A percentile compares a stretch with the other conserved stretches of the same genome.
Conservation (phyloP, 257 asterid species). For the Prunella vulgaris region DNA sequence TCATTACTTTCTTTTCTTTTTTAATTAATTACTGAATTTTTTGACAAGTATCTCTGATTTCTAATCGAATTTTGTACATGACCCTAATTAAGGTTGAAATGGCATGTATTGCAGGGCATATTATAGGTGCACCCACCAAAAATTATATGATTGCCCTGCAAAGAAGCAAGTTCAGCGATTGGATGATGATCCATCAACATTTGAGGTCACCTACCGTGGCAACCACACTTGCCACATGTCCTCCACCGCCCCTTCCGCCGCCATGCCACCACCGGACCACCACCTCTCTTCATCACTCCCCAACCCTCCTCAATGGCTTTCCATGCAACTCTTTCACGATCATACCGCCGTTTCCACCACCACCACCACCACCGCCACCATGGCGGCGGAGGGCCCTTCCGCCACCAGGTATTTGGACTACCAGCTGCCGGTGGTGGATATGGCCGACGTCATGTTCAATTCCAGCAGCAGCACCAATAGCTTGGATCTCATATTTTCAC, state of each 20-base stretch:
- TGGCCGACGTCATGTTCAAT: conserved; percentile 88
- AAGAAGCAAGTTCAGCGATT: conserved; percentile 83
- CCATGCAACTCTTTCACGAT: conserved; percentile 48
- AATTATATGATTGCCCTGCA: conserved; percentile 62
- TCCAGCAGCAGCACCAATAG: conserved; percentile 74
- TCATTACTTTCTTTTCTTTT: too few relatives aligned
- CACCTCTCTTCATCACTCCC: conserved; percentile 22
- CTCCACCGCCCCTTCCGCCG: conserved; percentile 56
- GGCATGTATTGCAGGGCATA: conserved; percentile 56
- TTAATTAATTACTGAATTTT: too few relatives aligned
- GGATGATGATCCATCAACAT: conserved; percentile 53
- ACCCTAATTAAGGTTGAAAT: not conserved
- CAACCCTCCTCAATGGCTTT: conserved; percentile 45
- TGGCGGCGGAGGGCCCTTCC: conserved; percentile 23
- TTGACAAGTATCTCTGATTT: too few relatives aligned
- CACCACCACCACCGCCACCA: not conserved
- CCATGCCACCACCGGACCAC: conserved; percentile 33
- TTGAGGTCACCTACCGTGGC: conserved; percentile 61
- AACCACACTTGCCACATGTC: conserved; percentile 68
- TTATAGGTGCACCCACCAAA: conserved; percentile 83
- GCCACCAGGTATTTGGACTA: conserved; percentile 26
- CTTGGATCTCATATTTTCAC: conserved; percentile 68
- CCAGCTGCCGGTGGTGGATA: conserved; percentile 55
- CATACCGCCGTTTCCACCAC: not conserved
- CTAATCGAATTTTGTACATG: too few relatives aligned